Evolutionary conservation across 2,329 filamentous ascomycete species (phyloP).

Genomic region (Akanthomyces muscarius): DNA sequence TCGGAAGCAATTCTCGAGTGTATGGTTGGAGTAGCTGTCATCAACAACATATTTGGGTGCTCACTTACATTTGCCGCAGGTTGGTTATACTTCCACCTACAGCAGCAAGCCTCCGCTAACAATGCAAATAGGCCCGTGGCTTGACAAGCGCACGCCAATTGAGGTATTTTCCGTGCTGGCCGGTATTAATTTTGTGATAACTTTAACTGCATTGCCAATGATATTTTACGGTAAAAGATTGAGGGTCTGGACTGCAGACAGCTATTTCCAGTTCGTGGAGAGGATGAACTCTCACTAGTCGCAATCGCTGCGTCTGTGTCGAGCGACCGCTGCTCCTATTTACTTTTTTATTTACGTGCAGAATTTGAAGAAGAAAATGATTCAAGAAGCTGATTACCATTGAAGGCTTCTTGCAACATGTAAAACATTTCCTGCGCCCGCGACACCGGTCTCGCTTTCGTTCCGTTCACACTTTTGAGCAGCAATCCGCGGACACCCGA

Average conservation of each 20-base stretch:
- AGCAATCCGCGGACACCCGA: background rate
- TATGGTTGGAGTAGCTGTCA: constrained; percentile 55
- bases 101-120: background rate
- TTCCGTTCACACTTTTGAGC: no score
- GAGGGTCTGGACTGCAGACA: background rate
- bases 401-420: no score
- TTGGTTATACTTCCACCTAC: background rate
- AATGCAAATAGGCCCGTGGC: constrained; percentile 2
- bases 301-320: background rate
- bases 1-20: constrained; percentile 55
- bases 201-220: constrained; percentile 2
- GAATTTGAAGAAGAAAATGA: no score
- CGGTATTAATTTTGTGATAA: constrained; percentile 9
- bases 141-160: background rate
- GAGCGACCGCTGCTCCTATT: no score
- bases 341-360: no score
- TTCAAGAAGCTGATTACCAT: no score
- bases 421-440: no score
- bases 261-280: constrained; percentile 3
- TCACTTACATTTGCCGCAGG: constrained; percentile 47
- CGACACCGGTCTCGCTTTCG: no score
- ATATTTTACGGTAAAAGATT: constrained; percentile 11
- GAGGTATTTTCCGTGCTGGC: constrained; percentile 8
- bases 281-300: constrained; percentile 5
- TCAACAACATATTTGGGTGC: constrained; percentile 53